Evolutionary conservation across 2,329 filamentous ascomycete genomes (phyloP).

Genomic region (Cladophialophora yegresii): DNA sequence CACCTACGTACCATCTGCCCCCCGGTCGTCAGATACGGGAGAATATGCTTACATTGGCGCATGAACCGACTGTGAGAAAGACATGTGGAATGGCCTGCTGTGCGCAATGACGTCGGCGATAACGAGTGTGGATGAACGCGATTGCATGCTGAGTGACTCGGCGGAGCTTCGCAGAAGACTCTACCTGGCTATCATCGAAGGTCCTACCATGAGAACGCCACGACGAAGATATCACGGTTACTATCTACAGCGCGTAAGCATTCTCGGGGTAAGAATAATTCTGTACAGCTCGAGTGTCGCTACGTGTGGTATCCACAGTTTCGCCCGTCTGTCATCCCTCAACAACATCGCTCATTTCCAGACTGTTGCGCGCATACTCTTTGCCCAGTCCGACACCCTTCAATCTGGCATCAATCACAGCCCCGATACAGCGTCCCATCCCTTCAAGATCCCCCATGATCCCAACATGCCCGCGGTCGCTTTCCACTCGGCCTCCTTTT

Average conservation of each 20-base stretch:
- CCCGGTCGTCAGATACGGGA: not conserved
- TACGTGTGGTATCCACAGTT: not conserved
- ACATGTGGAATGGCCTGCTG: not conserved
- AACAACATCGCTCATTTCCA: slow-evolving; percentile 7
- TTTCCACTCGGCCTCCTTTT: slow-evolving; percentile 72
- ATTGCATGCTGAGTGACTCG: not conserved
- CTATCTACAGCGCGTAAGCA: not conserved
- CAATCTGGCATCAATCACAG: slow-evolving; percentile 65
- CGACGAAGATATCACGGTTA: not conserved
- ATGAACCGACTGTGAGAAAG: not conserved
- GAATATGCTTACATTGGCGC: not conserved
- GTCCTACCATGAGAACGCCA: not conserved
- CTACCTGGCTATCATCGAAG: not conserved
- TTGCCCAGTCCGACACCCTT: slow-evolving; percentile 71
- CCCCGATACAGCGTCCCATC: slow-evolving; percentile 72
- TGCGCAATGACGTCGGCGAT: not conserved
- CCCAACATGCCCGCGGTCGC: slow-evolving; percentile 83
- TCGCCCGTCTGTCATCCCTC: not conserved
- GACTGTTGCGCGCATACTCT: slow-evolving; percentile 3
- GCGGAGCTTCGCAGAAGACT: not conserved
- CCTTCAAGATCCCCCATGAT: slow-evolving; percentile 81
- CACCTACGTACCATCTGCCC: not conserved
- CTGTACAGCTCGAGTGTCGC: not conserved
- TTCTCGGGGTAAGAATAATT: not conserved
- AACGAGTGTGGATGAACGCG: not conserved